Evolutionary conservation across 169 alveolate species (phyloP).

Genomic region (Eimeria sp.): DNA sequence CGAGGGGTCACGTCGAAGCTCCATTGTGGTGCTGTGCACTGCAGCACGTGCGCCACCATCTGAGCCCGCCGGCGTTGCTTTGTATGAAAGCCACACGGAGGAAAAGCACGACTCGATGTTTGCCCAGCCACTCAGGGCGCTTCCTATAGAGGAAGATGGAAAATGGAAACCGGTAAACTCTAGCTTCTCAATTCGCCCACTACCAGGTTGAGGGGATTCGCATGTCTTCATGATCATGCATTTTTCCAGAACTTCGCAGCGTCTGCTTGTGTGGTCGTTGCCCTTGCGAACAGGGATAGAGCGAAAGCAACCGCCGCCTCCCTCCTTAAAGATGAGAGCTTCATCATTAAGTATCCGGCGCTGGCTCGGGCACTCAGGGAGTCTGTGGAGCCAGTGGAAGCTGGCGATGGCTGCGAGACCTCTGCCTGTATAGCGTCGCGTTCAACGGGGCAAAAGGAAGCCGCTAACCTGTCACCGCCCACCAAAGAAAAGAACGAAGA

Average conservation of each 20-base stretch:
- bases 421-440: not conserved
- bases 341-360: conserved; percentile 71
- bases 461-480: not conserved
- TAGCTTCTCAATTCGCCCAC: not conserved
- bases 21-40: no score
- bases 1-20: no score
- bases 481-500: not conserved
- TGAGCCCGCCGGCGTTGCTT: not conserved
- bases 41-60: not conserved
- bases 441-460: not conserved
- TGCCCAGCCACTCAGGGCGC: conserved; percentile 26
- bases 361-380: conserved; percentile 79
- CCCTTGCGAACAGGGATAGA: conserved; percentile 4
- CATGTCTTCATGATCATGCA: not conserved
- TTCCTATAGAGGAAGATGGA: conserved; percentile 73
- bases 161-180: conserved; percentile 51
- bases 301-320: conserved; percentile 69
- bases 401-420: not conserved
- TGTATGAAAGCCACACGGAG: not conserved
- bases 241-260: not conserved
- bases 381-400: conserved; percentile 64
- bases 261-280: not conserved
- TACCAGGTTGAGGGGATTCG: not conserved
- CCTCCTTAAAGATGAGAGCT: conserved; percentile 67
- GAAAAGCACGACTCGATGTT: conserved; percentile 35